Conservation (phyloP, 2,329 filamentous ascomycete genomes). For the Aureobasidium sp. region DNA sequence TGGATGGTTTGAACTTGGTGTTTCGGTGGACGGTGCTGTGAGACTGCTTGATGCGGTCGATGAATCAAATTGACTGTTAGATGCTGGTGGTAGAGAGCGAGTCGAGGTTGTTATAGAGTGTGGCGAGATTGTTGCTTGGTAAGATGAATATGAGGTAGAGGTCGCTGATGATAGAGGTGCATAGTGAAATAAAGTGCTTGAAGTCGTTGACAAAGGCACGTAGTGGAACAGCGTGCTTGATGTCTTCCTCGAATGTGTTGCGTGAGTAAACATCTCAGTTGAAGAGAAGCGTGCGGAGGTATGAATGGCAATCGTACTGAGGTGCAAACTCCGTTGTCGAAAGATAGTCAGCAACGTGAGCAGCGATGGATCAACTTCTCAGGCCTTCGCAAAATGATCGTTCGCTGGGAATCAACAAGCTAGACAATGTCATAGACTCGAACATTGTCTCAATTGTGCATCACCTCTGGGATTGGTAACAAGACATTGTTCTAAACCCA, state of each 20-base stretch:
- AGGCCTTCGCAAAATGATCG: background rate
- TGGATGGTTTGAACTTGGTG: too few relatives aligned
- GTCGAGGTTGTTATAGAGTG: too few relatives aligned
- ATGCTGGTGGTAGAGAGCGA: background rate
- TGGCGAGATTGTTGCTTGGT: background rate
- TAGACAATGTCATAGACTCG: background rate
- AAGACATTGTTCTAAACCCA: background rate
- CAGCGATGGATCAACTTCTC: too few relatives aligned
- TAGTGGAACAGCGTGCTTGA: background rate
- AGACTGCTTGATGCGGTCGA: background rate
- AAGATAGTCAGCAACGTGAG: too few relatives aligned
- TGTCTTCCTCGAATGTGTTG: background rate
- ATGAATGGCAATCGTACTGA: background rate
- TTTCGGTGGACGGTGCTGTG: background rate
- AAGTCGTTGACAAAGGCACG: background rate
- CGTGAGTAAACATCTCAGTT: too few relatives aligned
- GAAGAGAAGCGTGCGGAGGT: background rate
- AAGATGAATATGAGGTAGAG: too few relatives aligned
- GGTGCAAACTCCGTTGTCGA: background rate
- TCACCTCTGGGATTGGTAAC: too few relatives aligned
- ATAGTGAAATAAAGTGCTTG: background rate
- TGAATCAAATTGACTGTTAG: too few relatives aligned
- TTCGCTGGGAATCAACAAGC: background rate
- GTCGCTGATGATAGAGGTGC: background rate
- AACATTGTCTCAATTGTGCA: background rate